A percentile compares a stretch with the other conserved stretches of the same genome.
These are phyloP conservation scores for Phytophthora tubulina DNA, from an alignment of 352 stramenopile species.

Conservation along the genomic window DNA sequence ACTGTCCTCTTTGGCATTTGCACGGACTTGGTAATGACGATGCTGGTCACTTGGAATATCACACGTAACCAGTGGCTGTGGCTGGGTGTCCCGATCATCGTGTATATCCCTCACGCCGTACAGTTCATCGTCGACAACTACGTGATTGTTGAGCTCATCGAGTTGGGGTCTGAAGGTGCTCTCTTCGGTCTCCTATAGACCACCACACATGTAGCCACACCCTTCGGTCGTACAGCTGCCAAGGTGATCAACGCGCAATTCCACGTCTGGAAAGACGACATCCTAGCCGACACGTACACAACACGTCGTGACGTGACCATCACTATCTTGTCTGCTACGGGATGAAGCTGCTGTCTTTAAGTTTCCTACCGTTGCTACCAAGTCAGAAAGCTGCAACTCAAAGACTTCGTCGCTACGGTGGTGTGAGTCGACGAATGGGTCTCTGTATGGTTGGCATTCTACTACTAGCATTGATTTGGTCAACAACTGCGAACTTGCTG, in stretches of 20 bases:
- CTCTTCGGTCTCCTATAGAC: conserved; percentile 58
- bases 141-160: conserved; percentile 57
- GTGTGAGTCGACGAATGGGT: conserved; percentile 47
- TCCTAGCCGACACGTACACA: conserved; percentile 48
- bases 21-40: conserved; percentile 59
- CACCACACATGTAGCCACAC: conserved; percentile 51
- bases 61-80: conserved; percentile 68
- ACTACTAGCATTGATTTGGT: conserved; percentile 45
- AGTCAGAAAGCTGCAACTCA: conserved; percentile 47
- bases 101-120: conserved; percentile 50
- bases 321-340: conserved; percentile 60
- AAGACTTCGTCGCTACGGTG: conserved; percentile 39
- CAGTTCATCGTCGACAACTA: conserved; percentile 65
- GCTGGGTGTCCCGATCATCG: conserved; percentile 54
- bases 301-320: conserved; percentile 62
- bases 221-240: conserved; percentile 51
- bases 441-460: conserved; percentile 44
- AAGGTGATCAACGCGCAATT: conserved; percentile 65
- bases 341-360: conserved; percentile 61
- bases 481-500: conserved; percentile 54
- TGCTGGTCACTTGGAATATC: conserved; percentile 57
- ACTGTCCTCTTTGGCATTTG: conserved; percentile 45
- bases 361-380: conserved; percentile 56
- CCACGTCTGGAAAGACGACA: conserved; percentile 57
- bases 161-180: conserved; percentile 57